These are phyloP conservation scores for Naganishia randhawae DNA, from an alignment of 768 basidiomycete genomes.

Conservation along the genomic window DNA sequence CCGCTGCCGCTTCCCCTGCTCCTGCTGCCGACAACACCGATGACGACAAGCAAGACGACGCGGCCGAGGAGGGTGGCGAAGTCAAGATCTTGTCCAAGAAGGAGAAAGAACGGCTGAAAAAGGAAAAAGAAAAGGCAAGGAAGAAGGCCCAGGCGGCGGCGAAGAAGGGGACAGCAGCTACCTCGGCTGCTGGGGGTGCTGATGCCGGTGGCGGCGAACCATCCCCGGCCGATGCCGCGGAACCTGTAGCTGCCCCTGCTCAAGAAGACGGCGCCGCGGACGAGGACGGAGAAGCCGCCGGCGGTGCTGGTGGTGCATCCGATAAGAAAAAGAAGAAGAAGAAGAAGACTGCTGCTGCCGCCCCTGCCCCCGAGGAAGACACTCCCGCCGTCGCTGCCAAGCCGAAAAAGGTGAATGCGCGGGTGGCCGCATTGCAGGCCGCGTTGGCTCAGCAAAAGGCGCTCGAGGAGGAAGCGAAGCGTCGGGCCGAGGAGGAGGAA, in stretches of 20 bases:
- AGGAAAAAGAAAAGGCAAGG: conserved; percentile 95
- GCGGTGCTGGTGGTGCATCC: conserved; percentile 53
- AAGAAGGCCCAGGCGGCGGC: conserved; percentile 90
- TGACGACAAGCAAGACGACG: conserved; percentile 56
- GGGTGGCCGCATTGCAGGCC: conserved; percentile 77
- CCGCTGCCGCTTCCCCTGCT: conserved; percentile 44
- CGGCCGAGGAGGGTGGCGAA: conserved; percentile 57
- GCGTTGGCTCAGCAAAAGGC: conserved; percentile 89
- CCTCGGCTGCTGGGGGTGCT: conserved; percentile 33
- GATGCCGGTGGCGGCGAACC: conserved; percentile 34
- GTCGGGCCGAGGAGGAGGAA: background rate
- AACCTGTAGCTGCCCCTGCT: conserved; percentile 51
- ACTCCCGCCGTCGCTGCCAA: conserved; percentile 51
- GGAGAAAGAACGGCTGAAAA: conserved; percentile 93
- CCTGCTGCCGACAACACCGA: conserved; percentile 44
- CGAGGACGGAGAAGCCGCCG: conserved; percentile 59
- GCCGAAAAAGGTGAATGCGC: conserved; percentile 53
- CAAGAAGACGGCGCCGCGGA: conserved; percentile 68
- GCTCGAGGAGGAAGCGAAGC: conserved; percentile 75
- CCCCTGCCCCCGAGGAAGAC: conserved; percentile 59
- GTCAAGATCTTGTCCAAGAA: conserved; percentile 73
- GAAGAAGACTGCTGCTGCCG: conserved; percentile 62
- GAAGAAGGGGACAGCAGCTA: conserved; percentile 58
- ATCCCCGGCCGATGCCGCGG: conserved; percentile 38
- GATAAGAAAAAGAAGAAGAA: conserved; percentile 63